A percentile compares a stretch with the other conserved stretches of the same genome.
Conservation (phyloP, 805 yeast genomes). For the Candida nitratophila region DNA sequence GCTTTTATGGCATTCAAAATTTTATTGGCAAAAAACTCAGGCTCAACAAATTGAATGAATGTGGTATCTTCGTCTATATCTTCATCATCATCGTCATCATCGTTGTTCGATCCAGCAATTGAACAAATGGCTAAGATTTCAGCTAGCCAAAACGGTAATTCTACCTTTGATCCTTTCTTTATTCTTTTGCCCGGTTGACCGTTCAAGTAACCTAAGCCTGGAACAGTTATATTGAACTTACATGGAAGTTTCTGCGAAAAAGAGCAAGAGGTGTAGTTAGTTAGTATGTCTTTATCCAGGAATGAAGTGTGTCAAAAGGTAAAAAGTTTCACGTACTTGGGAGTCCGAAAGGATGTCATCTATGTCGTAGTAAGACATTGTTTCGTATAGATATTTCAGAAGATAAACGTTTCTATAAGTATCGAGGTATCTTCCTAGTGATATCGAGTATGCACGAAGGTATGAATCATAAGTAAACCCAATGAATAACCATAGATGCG, state of each 20-base stretch:
- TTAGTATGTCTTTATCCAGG: conserved; percentile 1
- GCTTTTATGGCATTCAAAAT: conserved; percentile 81
- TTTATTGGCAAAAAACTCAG: conserved; percentile 56
- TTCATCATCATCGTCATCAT: conserved; percentile 17
- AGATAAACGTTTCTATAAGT: too few species aligned
- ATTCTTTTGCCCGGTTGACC: conserved; percentile 65
- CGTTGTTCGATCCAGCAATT: conserved; percentile 25
- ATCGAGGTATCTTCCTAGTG: too few species aligned
- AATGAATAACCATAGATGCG: too few species aligned
- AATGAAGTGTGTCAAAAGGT: too few species aligned
- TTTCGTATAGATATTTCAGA: too few species aligned
- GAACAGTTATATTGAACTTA: conserved; percentile 67
- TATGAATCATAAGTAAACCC: too few species aligned
- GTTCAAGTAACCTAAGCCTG: conserved; percentile 83
- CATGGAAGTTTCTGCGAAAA: conserved; percentile 56
- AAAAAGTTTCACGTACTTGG: conserved; percentile 28
- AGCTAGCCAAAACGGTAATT: conserved; percentile 87
- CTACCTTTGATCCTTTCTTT: conserved; percentile 54
- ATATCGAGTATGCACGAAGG: too few species aligned
- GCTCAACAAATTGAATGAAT: conserved; percentile 62
- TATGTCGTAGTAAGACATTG: conserved; percentile 54
- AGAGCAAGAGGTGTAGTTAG: too few species aligned
- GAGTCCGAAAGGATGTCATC: conserved; percentile 70
- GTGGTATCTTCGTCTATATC: conserved; percentile 27
- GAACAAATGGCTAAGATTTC: conserved; percentile 56